Conservation (phyloP, 345 rosid genomes). For the Orychophragmus violaceus region DNA sequence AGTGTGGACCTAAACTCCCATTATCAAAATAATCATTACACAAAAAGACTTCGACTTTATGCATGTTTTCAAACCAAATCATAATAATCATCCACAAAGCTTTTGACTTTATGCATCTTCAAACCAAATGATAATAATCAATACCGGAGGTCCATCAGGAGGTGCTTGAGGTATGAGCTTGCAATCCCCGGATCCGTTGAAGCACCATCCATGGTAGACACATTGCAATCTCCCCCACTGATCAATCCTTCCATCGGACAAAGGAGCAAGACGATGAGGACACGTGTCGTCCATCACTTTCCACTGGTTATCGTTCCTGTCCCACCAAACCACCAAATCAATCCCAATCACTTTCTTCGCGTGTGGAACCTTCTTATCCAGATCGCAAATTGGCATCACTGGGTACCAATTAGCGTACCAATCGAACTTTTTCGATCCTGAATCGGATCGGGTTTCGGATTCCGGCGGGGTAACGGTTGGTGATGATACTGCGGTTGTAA, state of each 20-base stretch:
- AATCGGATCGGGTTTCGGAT: too few species aligned
- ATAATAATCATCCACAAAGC: background rate
- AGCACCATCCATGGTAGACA: constrained; percentile 94
- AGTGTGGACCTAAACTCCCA: constrained; percentile 48
- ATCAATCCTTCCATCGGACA: constrained; percentile 82
- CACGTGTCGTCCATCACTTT: constrained; percentile 62
- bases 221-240: constrained; percentile 76
- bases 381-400: constrained; percentile 67
- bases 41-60: too few species aligned
- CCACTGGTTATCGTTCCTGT: constrained; percentile 58
- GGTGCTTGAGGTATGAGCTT: constrained; percentile 83
- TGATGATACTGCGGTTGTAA: constrained; percentile 31
- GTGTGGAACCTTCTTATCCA: constrained; percentile 66
- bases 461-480: constrained; percentile 29
- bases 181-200: constrained; percentile 69
- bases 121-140: background rate
- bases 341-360: constrained; percentile 73
- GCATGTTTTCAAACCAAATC: too few species aligned
- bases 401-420: constrained; percentile 77
- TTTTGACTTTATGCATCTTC: too few species aligned
- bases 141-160: constrained; percentile 59
- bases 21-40: too few species aligned
- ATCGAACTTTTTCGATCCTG: constrained; percentile 46
- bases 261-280: constrained; percentile 75
- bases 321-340: constrained; percentile 88